Evolutionary conservation across 2,329 filamentous ascomycete genomes (phyloP), one percentile per base, ranked within the genome.

Genomic region (Colletotrichum theobromicola): DNA sequence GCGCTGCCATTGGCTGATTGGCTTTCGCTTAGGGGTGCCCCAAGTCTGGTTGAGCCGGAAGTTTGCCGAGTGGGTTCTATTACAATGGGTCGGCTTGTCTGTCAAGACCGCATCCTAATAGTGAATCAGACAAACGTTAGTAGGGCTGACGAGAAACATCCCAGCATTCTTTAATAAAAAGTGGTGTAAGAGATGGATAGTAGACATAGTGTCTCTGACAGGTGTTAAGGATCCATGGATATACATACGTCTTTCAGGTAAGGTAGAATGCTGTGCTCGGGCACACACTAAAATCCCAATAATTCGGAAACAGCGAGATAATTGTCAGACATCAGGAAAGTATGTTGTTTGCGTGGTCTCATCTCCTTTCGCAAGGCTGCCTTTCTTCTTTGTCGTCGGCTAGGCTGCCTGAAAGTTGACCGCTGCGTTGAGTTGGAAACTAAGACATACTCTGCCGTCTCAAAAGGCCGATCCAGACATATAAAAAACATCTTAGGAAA

Each of bases 1-100:
- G 21, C 60, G 21, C 32, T 62, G 60, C 60, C 34, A 62, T 62
- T 62, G 21, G 60, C 21, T 62, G 34, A n/a, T 6, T 75, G 77
- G 75, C 0, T 0, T 0, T 0, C 9, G 21, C n/a, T 21, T 10
- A 0, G 7, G 26, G 21, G 4, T 32, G 12, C 57, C 57, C 2
- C 30, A 60, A 32, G 18, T 32, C 16, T 6, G 57, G 30, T 5
- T 2, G 0, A 21, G 7, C 12, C 12, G 57, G 12, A 32, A 34
- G 13, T 28, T n/a, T n/a, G 15, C 57, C 28, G n/a, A 58, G 9
- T 32, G 55, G 6, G 3, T 7, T 18, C 21, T 32, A n/a, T 50
- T 32, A n/a, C 18, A 16, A 58, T 9, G 12, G n/a, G 13, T n/a
- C 30, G 7, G 24, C 26, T n/a, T 30, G 10, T 46, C n/a, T 9